Percentiles rank a stretch among this genome's conserved stretches.
Conservation (phyloP, 2,329 filamentous ascomycete species). For the Chaetomium sp. region DNA sequence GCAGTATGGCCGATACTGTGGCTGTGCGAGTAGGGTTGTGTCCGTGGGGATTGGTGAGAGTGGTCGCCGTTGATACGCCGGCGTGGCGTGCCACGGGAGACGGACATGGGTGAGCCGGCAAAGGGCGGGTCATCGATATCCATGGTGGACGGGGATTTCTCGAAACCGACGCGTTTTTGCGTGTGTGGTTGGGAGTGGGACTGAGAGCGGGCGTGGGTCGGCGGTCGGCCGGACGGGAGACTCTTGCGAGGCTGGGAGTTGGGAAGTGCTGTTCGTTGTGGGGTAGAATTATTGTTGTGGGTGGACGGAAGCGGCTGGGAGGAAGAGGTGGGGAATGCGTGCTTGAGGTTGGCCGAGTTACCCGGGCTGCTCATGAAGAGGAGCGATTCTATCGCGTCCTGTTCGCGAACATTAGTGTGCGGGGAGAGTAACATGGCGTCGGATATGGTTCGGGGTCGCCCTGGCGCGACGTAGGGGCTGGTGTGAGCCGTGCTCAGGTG, state of each 20-base stretch:
- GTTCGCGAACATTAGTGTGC: constrained; percentile 64
- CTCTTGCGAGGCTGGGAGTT: constrained; percentile 45
- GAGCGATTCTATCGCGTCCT: constrained; percentile 74
- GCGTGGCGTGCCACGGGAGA: constrained; percentile 35
- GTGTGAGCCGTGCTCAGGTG: constrained; percentile 27
- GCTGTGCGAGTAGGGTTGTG: constrained; percentile 2
- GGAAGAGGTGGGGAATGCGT: constrained; percentile 42
- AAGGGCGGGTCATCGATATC: constrained; percentile 36
- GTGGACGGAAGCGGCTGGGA: constrained; percentile 30
- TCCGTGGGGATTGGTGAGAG: background rate
- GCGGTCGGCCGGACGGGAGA: constrained; percentile 43
- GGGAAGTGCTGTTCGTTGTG: constrained; percentile 38
- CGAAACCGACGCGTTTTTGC: constrained; percentile 43
- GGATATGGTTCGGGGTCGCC: constrained; percentile 32
- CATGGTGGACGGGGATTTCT: constrained; percentile 44
- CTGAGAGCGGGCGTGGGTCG: constrained; percentile 23
- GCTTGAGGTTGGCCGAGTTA: constrained; percentile 59
- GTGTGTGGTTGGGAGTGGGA: constrained; percentile 26
- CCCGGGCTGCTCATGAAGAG: constrained; percentile 77
- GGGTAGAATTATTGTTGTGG: constrained; percentile 1
- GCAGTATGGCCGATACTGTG: constrained; percentile 15
- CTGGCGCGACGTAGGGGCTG: constrained; percentile 35
- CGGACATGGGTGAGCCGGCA: constrained; percentile 26
- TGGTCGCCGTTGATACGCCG: constrained; percentile 36
- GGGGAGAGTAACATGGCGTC: constrained; percentile 60